phyloP scores from a whole-genome alignment of 2,329 filamentous ascomycete genomes.

The Phialophora expanda region DNA sequence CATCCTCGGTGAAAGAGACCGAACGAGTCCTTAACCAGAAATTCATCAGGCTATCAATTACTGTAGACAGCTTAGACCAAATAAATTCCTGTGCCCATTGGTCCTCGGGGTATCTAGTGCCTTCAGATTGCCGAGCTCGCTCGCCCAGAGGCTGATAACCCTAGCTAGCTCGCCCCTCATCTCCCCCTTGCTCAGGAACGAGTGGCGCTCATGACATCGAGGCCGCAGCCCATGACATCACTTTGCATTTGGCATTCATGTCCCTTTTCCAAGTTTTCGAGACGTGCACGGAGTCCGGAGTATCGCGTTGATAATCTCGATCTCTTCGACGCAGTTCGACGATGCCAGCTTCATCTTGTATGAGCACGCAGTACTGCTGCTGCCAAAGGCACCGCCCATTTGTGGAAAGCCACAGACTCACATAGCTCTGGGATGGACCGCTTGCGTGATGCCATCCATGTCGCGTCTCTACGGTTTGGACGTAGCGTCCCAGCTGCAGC shows the following conservation, averaged over 20 bases:
- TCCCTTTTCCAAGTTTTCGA: constrained; percentile 18
- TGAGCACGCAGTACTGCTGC: neutral
- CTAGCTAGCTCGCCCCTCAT: too few relatives aligned
- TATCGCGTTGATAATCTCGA: constrained; percentile 9
- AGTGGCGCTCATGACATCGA: neutral
- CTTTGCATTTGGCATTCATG: constrained; percentile 3
- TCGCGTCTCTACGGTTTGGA: constrained; percentile 2
- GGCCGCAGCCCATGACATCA: constrained; percentile 9
- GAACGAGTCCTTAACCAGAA: too few relatives aligned
- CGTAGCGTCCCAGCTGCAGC: constrained; percentile 9
- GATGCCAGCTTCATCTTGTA: constrained; percentile 15
- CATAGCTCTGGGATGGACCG: constrained; percentile 12
- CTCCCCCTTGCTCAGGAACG: too few relatives aligned
- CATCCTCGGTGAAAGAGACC: constrained; percentile 6
- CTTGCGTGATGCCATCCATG: constrained; percentile 14
- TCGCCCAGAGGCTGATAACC: too few relatives aligned
- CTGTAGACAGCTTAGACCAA: too few relatives aligned
- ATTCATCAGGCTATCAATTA: too few relatives aligned
- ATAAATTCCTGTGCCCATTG: too few relatives aligned
- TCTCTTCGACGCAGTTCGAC: constrained; percentile 2
- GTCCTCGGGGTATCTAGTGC: too few relatives aligned
- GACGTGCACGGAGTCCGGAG: neutral
- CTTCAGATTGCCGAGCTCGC: too few relatives aligned
- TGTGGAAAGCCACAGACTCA: constrained; percentile 2
- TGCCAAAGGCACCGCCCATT: neutral